Evolutionary conservation across 2,329 filamentous ascomycete genomes (phyloP), one percentile per base, ranked within the genome.

Genomic region (Fusarium circinatum): DNA sequence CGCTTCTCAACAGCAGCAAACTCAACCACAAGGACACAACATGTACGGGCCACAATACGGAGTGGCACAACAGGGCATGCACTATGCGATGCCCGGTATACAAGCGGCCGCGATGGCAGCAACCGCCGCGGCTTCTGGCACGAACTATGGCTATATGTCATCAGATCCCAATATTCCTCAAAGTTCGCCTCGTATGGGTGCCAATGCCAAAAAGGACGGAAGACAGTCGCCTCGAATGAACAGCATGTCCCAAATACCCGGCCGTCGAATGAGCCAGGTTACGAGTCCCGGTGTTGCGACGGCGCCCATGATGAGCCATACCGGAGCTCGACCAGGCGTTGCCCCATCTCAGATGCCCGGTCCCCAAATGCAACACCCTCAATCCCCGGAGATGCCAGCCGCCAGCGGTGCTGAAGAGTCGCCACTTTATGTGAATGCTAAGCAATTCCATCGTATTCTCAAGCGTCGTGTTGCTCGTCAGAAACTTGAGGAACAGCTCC

Each of bases 401-500:
- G 87, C 88, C 20, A 89, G 89, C 22, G 89, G 89, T 20, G 91
- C 91, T 8, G 96, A 98, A 81, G 96, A 99, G 80, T 96, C 96
- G 1, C 96, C 96, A 1, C 86, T 99, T 2, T 99, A 99, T 78
- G 96, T 99, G 79, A 99, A 99, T 79, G 96, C 96, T 10, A 99
- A 99, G 82, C 96, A 99, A 79, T 99, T 99, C 77, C 96, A 99
- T 81, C 93, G 96, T 32, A 99, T 99, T 55, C 84, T 99, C 62
- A 98, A 99, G 86, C 90, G 96, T 65, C 90, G 96, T 67, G 94
- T 98, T 73, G 96, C 96, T 12, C 90, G 96, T 39, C 96, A 98
- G 83, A 94, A 94, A 81, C 87, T 99, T 22, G 96, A 99, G 82
- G 96, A 99, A 82, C 94, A 95, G 62, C 85, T 99, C 48, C 91